These are phyloP conservation scores for Harringtonia aguacate DNA, from an alignment of 2,329 filamentous ascomycete species.

Conservation along the genomic window DNA sequence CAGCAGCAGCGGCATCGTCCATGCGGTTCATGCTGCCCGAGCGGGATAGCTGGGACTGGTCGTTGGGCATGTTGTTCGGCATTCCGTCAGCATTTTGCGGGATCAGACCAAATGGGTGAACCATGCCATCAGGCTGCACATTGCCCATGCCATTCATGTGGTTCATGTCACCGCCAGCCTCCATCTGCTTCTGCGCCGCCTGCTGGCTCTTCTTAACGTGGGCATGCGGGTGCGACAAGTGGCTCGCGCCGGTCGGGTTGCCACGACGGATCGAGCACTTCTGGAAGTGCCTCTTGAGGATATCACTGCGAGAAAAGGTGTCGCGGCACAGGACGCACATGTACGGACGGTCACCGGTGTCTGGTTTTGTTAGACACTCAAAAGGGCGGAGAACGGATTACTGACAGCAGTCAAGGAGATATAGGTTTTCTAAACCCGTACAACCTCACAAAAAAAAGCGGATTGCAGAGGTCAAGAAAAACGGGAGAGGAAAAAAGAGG, in stretches of 20 bases:
- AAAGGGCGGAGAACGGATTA: too few relatives aligned
- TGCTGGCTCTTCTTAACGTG: constrained; percentile 68
- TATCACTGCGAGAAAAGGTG: constrained; percentile 95
- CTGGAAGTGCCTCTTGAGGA: constrained; percentile 96
- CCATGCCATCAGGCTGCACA: constrained; percentile 44
- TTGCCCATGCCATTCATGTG: constrained; percentile 52
- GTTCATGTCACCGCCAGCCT: constrained; percentile 37
- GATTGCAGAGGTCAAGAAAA: constrained; percentile 9
- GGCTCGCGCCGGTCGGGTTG: constrained; percentile 88
- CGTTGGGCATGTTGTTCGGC: constrained; percentile 49
- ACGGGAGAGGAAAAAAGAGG: constrained; percentile 1
- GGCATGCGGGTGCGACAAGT: constrained; percentile 84
- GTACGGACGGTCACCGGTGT: constrained; percentile 95
- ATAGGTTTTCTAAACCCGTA: too few relatives aligned
- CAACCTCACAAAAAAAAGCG: neutral
- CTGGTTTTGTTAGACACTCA: constrained; percentile 32
- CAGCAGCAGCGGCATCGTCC: constrained; percentile 34
- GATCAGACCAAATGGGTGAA: constrained; percentile 33
- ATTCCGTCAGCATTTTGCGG: constrained; percentile 41
- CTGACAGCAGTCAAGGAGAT: too few relatives aligned
- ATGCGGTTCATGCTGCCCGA: constrained; percentile 50
- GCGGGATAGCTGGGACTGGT: constrained; percentile 51
- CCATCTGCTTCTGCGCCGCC: constrained; percentile 45
- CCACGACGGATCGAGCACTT: constrained; percentile 96
- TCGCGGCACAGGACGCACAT: constrained; percentile 97